Percentiles rank a stretch among this genome's conserved stretches.
Evolutionary conservation across 2,329 filamentous ascomycete genomes (phyloP).

Genomic region (Cryphonectria naterciae): DNA sequence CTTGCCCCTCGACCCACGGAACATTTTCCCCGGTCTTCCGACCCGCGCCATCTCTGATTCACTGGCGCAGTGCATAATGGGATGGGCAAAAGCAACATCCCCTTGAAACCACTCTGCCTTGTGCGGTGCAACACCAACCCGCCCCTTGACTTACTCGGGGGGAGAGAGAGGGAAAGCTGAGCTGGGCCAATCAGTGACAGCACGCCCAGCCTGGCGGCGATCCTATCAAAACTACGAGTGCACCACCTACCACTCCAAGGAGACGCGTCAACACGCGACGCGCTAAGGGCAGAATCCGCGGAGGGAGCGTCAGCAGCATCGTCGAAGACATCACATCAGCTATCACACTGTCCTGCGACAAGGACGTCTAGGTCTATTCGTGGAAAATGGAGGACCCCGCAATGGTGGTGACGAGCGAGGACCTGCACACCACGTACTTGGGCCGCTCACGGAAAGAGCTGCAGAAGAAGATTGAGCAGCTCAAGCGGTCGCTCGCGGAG

Average conservation of each 20-base stretch:
- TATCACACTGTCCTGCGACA: no score
- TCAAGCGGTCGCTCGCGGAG: conserved; percentile 54
- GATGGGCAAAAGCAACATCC: conserved; percentile 19
- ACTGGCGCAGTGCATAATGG: conserved; percentile 20
- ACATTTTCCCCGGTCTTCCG: background rate
- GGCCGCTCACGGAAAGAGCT: conserved; percentile 71
- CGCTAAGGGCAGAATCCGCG: conserved; percentile 34
- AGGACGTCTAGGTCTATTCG: background rate
- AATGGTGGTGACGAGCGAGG: conserved; percentile 39
- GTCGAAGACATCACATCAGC: background rate
- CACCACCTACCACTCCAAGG: background rate
- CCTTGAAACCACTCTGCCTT: conserved; percentile 26
- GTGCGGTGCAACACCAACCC: conserved; percentile 21
- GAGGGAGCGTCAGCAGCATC: conserved; percentile 33
- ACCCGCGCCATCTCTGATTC: background rate
- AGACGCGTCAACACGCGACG: conserved; percentile 19
- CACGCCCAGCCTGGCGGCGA: background rate
- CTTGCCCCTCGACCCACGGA: conserved; percentile 1
- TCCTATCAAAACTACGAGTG: background rate
- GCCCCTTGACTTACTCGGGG: conserved; percentile 19
- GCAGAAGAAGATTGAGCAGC: conserved; percentile 59
- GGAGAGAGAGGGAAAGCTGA: background rate
- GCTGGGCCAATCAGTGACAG: conserved; percentile 18
- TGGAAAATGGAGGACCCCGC: conserved; percentile 37
- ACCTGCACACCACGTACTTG: conserved; percentile 57